Conservation (phyloP, 352 stramenopile genomes). For the Globisporangium paroecandrum region DNA sequence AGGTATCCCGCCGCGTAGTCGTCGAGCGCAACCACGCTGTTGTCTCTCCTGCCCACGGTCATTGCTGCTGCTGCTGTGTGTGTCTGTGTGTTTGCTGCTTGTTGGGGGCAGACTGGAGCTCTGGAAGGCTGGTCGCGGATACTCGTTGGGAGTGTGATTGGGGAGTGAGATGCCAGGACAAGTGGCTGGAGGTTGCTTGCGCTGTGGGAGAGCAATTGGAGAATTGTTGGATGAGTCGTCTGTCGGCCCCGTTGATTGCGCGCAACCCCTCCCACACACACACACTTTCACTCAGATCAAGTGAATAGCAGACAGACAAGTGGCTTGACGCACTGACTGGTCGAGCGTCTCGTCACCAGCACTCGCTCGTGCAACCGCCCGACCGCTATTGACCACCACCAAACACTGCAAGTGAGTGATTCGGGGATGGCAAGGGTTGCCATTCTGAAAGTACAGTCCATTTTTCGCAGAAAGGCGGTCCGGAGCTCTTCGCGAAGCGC, state of each 20-base stretch:
- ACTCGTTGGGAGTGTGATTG: slow-evolving; percentile 5
- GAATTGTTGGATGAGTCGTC: not conserved
- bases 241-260: not conserved
- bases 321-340: slow-evolving; percentile 3
- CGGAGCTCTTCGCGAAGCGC: not conserved
- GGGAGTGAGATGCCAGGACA: slow-evolving; percentile 1
- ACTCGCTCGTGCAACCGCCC: not conserved
- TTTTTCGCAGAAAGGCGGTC: slow-evolving; percentile 6
- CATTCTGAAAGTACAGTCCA: not conserved
- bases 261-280: not conserved
- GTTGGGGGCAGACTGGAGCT: not conserved
- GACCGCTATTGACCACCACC: not conserved
- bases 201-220: not conserved
- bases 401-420: not conserved
- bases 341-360: slow-evolving; percentile 6
- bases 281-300: no score
- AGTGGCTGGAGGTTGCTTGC: not conserved
- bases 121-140: not conserved
- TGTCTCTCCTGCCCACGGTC: slow-evolving; percentile 16
- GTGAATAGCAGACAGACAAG: not conserved
- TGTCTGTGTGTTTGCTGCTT: not conserved
- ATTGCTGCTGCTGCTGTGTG: not conserved
- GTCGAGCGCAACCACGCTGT: slow-evolving; percentile 47
- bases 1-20: slow-evolving; percentile 71
- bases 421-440: not conserved